Conservation (phyloP, 495 filamentous ascomycete genomes). For the Penicillium pancosmium region DNA sequence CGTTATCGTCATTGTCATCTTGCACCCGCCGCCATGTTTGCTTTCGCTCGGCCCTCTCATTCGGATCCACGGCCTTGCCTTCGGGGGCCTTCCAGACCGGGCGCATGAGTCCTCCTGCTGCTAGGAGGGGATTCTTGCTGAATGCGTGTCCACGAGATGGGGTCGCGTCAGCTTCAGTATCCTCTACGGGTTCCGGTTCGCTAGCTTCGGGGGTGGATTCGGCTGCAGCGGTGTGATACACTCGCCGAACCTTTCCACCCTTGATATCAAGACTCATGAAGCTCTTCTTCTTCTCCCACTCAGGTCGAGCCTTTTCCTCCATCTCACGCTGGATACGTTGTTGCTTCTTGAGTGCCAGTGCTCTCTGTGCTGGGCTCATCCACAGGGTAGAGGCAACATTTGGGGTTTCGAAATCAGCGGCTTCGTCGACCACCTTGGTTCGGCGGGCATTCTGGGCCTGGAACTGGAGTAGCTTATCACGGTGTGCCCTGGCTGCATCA, state of each 20-base stretch:
- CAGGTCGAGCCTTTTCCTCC: constrained; percentile 87
- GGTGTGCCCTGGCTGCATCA: constrained; percentile 62
- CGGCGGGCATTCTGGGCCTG: constrained; percentile 87
- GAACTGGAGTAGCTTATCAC: constrained; percentile 79
- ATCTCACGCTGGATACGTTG: constrained; percentile 85
- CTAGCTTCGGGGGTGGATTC: constrained; percentile 28
- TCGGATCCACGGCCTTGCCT: constrained; percentile 42
- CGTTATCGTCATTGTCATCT: constrained; percentile 88
- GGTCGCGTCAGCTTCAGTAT: constrained; percentile 27
- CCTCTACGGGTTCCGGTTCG: constrained; percentile 41
- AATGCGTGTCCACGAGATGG: constrained; percentile 61
- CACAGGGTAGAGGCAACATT: constrained; percentile 73
- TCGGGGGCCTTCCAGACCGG: constrained; percentile 70
- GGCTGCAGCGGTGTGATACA: constrained; percentile 60
- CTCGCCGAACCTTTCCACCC: constrained; percentile 71
- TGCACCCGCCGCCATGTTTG: constrained; percentile 86
- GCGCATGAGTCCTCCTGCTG: constrained; percentile 68
- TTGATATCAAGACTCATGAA: constrained; percentile 85
- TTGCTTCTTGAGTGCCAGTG: constrained; percentile 84
- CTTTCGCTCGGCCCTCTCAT: constrained; percentile 45
- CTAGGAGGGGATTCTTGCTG: constrained; percentile 79
- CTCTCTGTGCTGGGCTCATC: constrained; percentile 86
- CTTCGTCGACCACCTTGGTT: constrained; percentile 90
- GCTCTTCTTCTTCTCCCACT: constrained; percentile 89
- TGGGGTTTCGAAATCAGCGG: constrained; percentile 86